Evolutionary conservation across 441 rosid genomes (phyloP).

Genomic region (Dalechampia spathulata): DNA sequence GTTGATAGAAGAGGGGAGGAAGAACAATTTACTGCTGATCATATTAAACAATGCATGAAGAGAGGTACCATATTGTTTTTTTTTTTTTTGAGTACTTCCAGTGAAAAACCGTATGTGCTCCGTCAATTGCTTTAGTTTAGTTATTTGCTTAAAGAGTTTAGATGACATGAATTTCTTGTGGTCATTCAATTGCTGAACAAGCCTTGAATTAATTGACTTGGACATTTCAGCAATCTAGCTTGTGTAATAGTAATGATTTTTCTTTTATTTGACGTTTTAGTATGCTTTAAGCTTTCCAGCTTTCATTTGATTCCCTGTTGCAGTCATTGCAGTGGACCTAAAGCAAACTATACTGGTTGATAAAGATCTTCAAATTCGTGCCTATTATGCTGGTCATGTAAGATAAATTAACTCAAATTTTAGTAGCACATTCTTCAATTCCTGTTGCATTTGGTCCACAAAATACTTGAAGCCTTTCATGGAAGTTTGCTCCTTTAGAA

Average conservation of each 20-base stretch:
- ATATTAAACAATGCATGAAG: constrained; percentile 74
- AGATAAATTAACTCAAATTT: constrained; percentile 21
- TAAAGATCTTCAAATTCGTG: constrained; percentile 83
- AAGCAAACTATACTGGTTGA: constrained; percentile 92
- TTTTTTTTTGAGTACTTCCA: too few relatives aligned
- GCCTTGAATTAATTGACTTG: too few relatives aligned
- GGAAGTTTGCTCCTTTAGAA: not conserved
- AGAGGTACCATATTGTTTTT: constrained; percentile 39
- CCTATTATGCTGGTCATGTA: constrained; percentile 98
- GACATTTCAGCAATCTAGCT: too few relatives aligned
- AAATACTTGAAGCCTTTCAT: too few relatives aligned
- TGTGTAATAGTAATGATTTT: not conserved
- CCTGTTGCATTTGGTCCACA: too few relatives aligned
- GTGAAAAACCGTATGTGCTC: too few relatives aligned
- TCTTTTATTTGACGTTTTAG: not conserved
- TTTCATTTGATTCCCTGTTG: constrained; percentile 14
- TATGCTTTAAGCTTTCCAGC: not conserved
- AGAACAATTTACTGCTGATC: constrained; percentile 64
- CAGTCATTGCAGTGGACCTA: constrained; percentile 84
- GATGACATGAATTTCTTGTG: too few relatives aligned
- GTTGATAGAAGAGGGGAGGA: constrained; percentile 95
- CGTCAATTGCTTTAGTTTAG: too few relatives aligned
- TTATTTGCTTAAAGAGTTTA: too few relatives aligned
- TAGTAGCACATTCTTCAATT: not conserved
- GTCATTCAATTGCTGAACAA: too few relatives aligned